Evolutionary conservation across 2,329 filamentous ascomycete genomes (phyloP), one percentile per base, ranked within the genome.

Genomic region (Aspergillus fischeri): DNA sequence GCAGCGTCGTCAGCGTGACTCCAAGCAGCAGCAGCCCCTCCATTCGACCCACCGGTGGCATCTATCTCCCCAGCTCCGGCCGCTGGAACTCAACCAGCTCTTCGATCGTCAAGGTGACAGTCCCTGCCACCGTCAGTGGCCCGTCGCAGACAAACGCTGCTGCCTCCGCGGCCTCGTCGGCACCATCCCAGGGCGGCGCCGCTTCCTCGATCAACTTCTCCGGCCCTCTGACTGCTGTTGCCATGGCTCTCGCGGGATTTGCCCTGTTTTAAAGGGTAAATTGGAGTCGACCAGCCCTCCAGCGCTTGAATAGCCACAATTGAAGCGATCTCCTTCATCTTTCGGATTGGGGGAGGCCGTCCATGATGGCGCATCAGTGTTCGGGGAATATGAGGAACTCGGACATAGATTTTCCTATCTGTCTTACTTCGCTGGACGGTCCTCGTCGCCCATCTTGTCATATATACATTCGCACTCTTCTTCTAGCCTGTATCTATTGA

Each of bases 231-330:
- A 66, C 64, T 32, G 71, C 66, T 7, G 72, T 69, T 61, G 70
- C 62, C 3, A 51, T 70, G 41, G 71, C 67, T 48, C 60, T 70
- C 45, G 69, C 67, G n/a, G 71, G 71, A 24, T 51, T 73, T 28
- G 54, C 70, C n/a, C 53, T 75, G 60, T 62, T 74, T 45, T 76
- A 71, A 64, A 51, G 2, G 32, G 32, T 35, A 21, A 51, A 53
- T 45, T 27, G 5, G 10, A 8, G 20, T 32, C 17, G 17, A n/a
- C 25, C 20, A 14, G 42, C 11, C 21, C 14, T 38, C 24, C 8
- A 49, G 27, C 47, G 10, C 24, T 28, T 28, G 21, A 28, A 49
- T n/a, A 10, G 14, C 24, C 2, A 21, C 17, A 28, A 17, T 25
- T 8, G 47, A 49, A 49, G n/a, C 10, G 9, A 28, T 20, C 29